Base-by-base conservation (phyloP, 768 basidiomycete genomes). In the Mycena belliarum region DNA sequence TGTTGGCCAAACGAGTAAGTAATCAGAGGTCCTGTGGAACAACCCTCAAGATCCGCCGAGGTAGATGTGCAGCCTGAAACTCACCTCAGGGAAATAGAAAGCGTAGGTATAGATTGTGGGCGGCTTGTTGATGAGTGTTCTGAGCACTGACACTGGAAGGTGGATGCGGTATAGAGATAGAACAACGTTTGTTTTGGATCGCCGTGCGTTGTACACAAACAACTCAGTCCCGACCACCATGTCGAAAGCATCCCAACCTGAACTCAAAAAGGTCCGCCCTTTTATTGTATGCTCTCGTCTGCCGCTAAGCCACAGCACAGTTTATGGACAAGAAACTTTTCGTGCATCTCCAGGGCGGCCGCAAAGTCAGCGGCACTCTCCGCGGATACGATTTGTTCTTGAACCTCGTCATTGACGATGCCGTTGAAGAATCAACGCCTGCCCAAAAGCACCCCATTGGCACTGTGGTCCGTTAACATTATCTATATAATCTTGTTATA, bases 301-400 rank as follows among this genome's bases (percentile, higher is more conserved):
- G 5, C 21, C 10, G 20, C 40, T 23, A 23, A 52, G 42, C 49
- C 29, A 49, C 35, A 49, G 41, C 38, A 41, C 52, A 98, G 92
- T 99, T 97, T 71, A 98, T 99, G 95, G 97, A 99, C 83, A 96
- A 98, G 79, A 91, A 89, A 69, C 78, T 98, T 65, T 95, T 95
- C 74, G 80, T 99, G 68, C 86, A 96, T 76, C 79, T 99, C 8
- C 95, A 97, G 70, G 93, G 91, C 45, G 94, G 94, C 53, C 88
- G 96, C 68, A 93, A 93, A 83, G 92, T 99, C 68, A 94, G 92
- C 76, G 97, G 97, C 52, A 87, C 86, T 15, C 77, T 99, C 49
- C 88, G 97, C 61, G 97, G 97, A 50, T 99, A 97, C 74, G 97
- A 99, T 79, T 89, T 99, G 63, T 99, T 99, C 80, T 78, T 99